These are phyloP conservation scores for Cryptomeria japonica DNA, from an alignment of 75 land plant species.

Conservation along the genomic window DNA sequence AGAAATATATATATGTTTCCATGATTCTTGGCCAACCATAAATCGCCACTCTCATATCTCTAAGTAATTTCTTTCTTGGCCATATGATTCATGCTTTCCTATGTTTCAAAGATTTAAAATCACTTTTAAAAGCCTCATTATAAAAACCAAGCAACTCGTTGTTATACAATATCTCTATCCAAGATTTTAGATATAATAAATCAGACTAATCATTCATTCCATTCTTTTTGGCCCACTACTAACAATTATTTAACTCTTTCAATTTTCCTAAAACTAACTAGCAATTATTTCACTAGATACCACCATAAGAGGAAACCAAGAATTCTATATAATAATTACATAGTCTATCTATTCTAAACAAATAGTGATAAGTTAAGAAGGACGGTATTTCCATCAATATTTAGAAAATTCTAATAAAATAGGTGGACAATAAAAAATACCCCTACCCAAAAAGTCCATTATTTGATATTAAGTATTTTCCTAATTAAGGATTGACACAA, in stretches of 20 bases:
- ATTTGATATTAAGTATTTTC: not conserved
- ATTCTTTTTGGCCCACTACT: not conserved
- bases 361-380: not conserved
- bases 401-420: too few relatives aligned
- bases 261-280: not conserved
- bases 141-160: not conserved
- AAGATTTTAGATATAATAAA: not conserved
- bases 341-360: not conserved
- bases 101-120: not conserved
- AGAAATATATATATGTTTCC: not conserved
- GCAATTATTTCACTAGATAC: not conserved
- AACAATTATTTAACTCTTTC: not conserved
- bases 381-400: not conserved
- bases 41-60: not conserved
- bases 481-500: not conserved
- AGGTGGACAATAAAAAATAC: too few relatives aligned
- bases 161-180: not conserved
- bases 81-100: not conserved
- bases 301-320: not conserved
- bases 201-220: not conserved
- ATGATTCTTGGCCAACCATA: not conserved
- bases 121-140: not conserved
- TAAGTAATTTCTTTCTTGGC: not conserved
- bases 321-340: not conserved
- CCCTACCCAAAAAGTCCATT: not conserved